Base-by-base conservation (phyloP, 768 basidiomycete species). In the Coprinopsis strossmayeri region DNA sequence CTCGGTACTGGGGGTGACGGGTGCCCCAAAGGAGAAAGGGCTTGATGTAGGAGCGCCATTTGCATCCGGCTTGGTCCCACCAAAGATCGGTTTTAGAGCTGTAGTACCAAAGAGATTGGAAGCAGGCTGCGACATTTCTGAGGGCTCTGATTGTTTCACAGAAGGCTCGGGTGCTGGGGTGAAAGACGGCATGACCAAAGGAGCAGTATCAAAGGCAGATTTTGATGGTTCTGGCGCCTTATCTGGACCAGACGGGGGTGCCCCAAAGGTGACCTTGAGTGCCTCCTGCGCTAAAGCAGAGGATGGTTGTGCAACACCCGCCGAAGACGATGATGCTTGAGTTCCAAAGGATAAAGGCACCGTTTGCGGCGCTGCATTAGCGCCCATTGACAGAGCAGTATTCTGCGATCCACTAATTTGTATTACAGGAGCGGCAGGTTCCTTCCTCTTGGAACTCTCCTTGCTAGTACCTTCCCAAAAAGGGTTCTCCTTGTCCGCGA, bases 391-490 rank as follows among this genome's bases (percentile, higher is more conserved):
- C 48, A 69, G 68, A 23, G 45, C 23, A n/a, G 50, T 9, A n/a
- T n/a, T n/a, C n/a, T 7, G 13, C 18, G 37, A 18, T 15, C 9
- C 37, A 7, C 26, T 45, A 13, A 32, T 20, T 20, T 28, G 26
- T 3, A 30, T 34, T 32, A 28, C 39, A 28, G 51, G 20, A 5
- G 49, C 52, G 34, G 54, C 18, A 44, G 40, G 3, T 47, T 40
- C 35, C 49, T 13, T 42, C 39, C 24, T 34, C 53, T 13, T n/a
- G n/a, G n/a, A n/a, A n/a, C n/a, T n/a, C 25, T 10, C 17, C 46
- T 40, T 53, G 53, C 61, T 66, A 3, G 68, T 67, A 25, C 70
- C 69, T 23, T 71, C 69, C 71, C 70, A 74, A 17, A 75, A 58
- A 0, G 71, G 69, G 53, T 74, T 74, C 39, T 69, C 69, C 11